A percentile compares a stretch with the other conserved stretches of the same genome.
phyloP scores from a whole-genome alignment of 345 rosid species.

The Brassica nigra region DNA sequence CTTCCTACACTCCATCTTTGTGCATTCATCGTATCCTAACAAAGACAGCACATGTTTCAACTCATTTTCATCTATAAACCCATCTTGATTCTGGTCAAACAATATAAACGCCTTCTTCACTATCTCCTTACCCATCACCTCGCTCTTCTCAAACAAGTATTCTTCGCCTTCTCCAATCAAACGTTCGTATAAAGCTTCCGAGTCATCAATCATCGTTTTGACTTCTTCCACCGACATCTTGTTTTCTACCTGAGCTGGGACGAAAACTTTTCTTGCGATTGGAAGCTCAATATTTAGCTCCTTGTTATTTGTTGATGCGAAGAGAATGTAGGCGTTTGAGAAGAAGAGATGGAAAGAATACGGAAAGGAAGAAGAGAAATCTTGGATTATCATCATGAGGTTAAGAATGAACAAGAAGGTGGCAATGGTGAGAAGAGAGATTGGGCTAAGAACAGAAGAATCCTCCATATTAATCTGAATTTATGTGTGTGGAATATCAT shows the following conservation, averaged over 20 bases:
- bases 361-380: constrained; percentile 34
- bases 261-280: neutral
- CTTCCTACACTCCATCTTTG: constrained; percentile 58
- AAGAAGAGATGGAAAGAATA: constrained; percentile 26
- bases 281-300: neutral
- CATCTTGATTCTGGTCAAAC: constrained; percentile 66
- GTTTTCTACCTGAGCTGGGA: neutral
- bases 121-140: constrained; percentile 45
- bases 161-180: constrained; percentile 38
- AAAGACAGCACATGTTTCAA: constrained; percentile 43
- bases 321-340: constrained; percentile 21
- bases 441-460: constrained; percentile 37
- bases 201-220: constrained; percentile 43
- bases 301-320: constrained; percentile 5
- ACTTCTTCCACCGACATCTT: constrained; percentile 40
- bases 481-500: constrained; percentile 36
- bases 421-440: constrained; percentile 36
- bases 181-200: constrained; percentile 34
- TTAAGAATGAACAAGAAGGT: constrained; percentile 32
- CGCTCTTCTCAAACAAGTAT: constrained; percentile 49
- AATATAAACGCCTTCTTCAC: constrained; percentile 54
- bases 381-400: constrained; percentile 33
- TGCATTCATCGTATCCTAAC: constrained; percentile 43
- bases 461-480: constrained; percentile 38
- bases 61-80: constrained; percentile 65